These are phyloP conservation scores for Chionographis japonica DNA, from an alignment of 106 monocot genomes.

Conservation along the genomic window DNA sequence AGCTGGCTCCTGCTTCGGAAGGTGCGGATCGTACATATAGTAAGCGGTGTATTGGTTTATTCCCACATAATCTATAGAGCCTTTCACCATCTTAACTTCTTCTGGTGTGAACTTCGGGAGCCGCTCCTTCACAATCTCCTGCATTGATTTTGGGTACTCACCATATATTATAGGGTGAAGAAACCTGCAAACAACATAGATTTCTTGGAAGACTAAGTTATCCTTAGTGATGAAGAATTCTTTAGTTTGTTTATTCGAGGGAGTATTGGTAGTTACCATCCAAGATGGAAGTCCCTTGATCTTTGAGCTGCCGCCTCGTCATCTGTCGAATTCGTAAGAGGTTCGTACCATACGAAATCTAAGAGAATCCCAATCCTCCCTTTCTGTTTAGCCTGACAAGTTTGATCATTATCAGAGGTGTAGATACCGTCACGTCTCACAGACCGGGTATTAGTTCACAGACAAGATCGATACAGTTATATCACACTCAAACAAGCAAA, in stretches of 20 bases:
- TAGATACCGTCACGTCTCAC: too few species aligned
- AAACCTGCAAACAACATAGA: slow-evolving; percentile 47
- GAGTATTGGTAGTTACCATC: slow-evolving; percentile 50
- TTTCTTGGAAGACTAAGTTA: not conserved
- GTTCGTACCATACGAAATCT: slow-evolving; percentile 98
- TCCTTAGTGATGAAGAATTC: not conserved
- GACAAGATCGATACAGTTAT: too few species aligned
- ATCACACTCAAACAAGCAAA: too few species aligned
- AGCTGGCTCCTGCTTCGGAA: slow-evolving; percentile 18
- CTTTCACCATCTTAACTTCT: slow-evolving; percentile 79
- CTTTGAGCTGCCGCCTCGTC: slow-evolving; percentile 92
- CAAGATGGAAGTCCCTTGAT: slow-evolving; percentile 88
- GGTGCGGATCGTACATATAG: slow-evolving; percentile 67
- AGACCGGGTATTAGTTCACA: too few species aligned
- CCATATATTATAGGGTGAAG: slow-evolving; percentile 83
- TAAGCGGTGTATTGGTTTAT: slow-evolving; percentile 94
- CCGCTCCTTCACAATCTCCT: slow-evolving; percentile 71
- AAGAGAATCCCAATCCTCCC: slow-evolving; percentile 88
- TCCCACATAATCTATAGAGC: slow-evolving; percentile 75
- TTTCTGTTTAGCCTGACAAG: slow-evolving; percentile 61
- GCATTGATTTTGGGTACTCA: slow-evolving; percentile 78
- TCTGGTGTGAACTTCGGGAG: slow-evolving; percentile 71
- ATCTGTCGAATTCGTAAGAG: slow-evolving; percentile 50
- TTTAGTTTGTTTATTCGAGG: not conserved
- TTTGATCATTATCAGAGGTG: not conserved